phyloP scores from a whole-genome alignment of 768 basidiomycete species.

The Suillus brevipes region DNA sequence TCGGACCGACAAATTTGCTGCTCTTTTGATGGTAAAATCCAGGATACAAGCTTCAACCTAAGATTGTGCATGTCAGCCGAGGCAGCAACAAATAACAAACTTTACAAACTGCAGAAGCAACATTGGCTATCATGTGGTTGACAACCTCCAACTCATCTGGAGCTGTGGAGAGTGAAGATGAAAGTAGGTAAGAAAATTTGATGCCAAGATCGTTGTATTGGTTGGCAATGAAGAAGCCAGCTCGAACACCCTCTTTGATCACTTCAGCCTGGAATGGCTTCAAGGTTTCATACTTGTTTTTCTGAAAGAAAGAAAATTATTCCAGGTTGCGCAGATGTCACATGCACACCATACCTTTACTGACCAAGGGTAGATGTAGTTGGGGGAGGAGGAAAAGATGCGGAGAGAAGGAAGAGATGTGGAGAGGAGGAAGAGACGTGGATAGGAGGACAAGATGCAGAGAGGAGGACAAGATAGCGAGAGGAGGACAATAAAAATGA shows the following conservation, averaged over 20 bases:
- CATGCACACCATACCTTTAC: neutral
- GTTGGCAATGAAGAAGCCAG: neutral
- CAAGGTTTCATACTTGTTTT: neutral
- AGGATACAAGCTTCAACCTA: conserved; percentile 1
- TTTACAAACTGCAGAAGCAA: neutral
- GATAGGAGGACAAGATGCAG: too few relatives aligned
- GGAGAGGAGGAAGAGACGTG: too few relatives aligned
- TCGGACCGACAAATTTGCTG: neutral
- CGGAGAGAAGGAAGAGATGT: too few relatives aligned
- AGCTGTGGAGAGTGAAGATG: neutral
- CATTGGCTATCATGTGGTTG: neutral
- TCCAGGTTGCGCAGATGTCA: neutral
- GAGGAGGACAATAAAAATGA: too few relatives aligned
- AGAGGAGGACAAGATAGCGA: too few relatives aligned
- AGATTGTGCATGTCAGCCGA: neutral
- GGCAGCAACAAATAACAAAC: neutral
- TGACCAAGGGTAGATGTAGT: conserved; percentile 2
- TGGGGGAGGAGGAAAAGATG: too few relatives aligned
- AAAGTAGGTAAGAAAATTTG: neutral
- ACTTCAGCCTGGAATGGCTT: conserved; percentile 6
- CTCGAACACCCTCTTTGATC: neutral
- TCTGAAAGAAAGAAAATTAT: neutral
- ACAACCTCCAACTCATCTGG: neutral
- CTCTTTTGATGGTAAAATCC: neutral
- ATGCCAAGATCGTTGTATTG: neutral